Percentiles rank a stretch among this genome's conserved stretches.
These are phyloP conservation scores for Microthlaspi erraticum DNA, from an alignment of 345 rosid genomes.

Conservation along the genomic window DNA sequence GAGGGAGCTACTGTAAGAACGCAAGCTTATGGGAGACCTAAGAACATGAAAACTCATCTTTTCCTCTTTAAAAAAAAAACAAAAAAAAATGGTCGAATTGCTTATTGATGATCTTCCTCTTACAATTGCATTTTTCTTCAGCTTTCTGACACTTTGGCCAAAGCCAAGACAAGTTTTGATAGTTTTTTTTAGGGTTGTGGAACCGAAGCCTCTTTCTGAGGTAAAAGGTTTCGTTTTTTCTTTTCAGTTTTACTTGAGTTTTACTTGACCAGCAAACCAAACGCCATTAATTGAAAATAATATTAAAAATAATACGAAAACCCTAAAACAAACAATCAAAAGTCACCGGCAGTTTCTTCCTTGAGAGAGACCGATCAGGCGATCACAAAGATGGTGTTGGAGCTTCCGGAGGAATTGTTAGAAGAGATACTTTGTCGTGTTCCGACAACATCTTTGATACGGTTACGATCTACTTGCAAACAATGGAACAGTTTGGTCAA, in stretches of 20 bases:
- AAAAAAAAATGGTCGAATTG: neutral
- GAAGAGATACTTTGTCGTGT: neutral
- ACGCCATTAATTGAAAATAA: neutral
- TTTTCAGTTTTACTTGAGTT: neutral
- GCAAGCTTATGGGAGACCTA: conserved; percentile 48
- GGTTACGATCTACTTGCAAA: neutral
- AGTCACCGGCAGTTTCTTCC: neutral
- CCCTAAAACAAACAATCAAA: neutral
- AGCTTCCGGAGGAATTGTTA: neutral
- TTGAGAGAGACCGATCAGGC: too few species aligned
- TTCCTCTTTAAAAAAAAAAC: neutral
- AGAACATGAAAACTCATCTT: conserved; percentile 54
- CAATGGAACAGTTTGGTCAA: neutral
- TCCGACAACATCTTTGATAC: neutral
- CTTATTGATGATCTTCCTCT: neutral
- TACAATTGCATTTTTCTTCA: neutral
- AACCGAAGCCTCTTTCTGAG: conserved; percentile 8
- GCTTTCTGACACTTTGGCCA: conserved; percentile 8
- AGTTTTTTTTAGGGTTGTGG: conserved; percentile 7
- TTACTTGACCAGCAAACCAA: neutral
- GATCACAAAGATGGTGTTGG: neutral
- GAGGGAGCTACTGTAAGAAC: conserved; percentile 44
- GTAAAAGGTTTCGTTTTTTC: neutral
- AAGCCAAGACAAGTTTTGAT: neutral
- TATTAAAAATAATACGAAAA: neutral